A percentile compares a stretch with the other conserved stretches of the same genome.
Evolutionary conservation across 345 rosid genomes (phyloP).

Genomic region (Pugionium cornutum): DNA sequence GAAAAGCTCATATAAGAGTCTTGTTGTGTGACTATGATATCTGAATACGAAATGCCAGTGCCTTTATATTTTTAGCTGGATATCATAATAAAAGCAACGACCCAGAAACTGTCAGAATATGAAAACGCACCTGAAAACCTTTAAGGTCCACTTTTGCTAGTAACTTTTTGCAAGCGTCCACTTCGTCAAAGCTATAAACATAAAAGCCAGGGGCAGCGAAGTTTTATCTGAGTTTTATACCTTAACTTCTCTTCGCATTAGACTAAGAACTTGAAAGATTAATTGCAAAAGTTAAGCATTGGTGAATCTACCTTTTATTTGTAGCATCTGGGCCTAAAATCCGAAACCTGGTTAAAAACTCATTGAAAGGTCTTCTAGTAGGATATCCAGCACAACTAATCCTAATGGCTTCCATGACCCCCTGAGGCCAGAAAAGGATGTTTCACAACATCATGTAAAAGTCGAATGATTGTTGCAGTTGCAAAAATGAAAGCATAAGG

Average conservation of each 20-base stretch:
- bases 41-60: slow-evolving; percentile 1
- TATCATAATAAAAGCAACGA: slow-evolving; percentile 18
- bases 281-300: slow-evolving; percentile 5
- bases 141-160: slow-evolving; percentile 70
- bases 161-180: slow-evolving; percentile 72
- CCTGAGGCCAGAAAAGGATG: slow-evolving; percentile 48
- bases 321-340: slow-evolving; percentile 64
- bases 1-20: slow-evolving; percentile 26
- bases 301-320: slow-evolving; percentile 53
- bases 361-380: slow-evolving; percentile 77
- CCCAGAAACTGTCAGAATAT: background rate
- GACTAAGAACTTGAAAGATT: slow-evolving; percentile 22
- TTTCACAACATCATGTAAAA: slow-evolving; percentile 14
- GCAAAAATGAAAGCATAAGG: slow-evolving; percentile 21
- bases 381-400: slow-evolving; percentile 99
- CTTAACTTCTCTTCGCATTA: slow-evolving; percentile 9
- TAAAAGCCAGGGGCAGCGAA: slow-evolving; percentile 24
- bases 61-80: background rate
- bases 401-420: slow-evolving; percentile 98
- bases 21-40: slow-evolving; percentile 21
- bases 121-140: slow-evolving; percentile 74
- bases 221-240: slow-evolving; percentile 7
- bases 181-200: slow-evolving; percentile 62
- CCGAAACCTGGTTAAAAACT: slow-evolving; percentile 67
- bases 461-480: slow-evolving; percentile 10